These are phyloP conservation scores for Amphichorda felina DNA, from an alignment of 2,329 filamentous ascomycete genomes.

Conservation along the genomic window DNA sequence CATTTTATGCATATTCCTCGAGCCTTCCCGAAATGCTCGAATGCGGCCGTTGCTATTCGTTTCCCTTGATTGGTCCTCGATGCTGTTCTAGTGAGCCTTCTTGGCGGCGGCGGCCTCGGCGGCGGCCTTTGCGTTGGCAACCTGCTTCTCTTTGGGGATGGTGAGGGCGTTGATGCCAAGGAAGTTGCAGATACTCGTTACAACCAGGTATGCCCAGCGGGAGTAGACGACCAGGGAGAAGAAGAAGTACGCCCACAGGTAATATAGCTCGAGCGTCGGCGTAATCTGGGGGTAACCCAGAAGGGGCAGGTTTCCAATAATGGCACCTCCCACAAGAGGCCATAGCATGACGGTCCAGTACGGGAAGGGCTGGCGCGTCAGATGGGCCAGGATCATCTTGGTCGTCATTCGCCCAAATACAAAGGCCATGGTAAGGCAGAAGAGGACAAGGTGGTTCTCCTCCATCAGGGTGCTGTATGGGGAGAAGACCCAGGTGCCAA, in stretches of 20 bases:
- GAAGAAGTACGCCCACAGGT: constrained; percentile 73
- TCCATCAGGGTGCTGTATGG: constrained; percentile 71
- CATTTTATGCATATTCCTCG: not conserved
- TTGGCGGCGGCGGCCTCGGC: constrained; percentile 19
- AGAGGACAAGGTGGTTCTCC: constrained; percentile 82
- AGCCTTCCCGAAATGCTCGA: not conserved
- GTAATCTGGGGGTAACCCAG: constrained; percentile 59
- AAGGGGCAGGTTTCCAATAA: constrained; percentile 71
- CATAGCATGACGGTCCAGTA: constrained; percentile 90
- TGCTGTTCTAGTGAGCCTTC: constrained; percentile 18
- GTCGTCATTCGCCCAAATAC: constrained; percentile 98
- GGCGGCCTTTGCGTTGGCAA: constrained; percentile 36
- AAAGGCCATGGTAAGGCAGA: constrained; percentile 89
- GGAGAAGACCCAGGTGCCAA: constrained; percentile 78
- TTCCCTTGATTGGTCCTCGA: not conserved
- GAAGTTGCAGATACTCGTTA: constrained; percentile 82
- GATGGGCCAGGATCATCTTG: constrained; percentile 94
- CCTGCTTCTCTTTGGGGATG: constrained; percentile 55
- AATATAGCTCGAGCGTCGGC: constrained; percentile 58
- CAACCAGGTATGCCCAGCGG: constrained; percentile 84
- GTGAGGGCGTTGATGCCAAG: constrained; percentile 92
- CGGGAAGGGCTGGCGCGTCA: constrained; percentile 88
- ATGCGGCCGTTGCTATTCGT: no score
- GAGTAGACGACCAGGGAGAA: constrained; percentile 82
- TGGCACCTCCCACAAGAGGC: constrained; percentile 74